Evolutionary conservation across 495 filamentous ascomycete species (phyloP).

Genomic region (Trichocladium uniseriatum): DNA sequence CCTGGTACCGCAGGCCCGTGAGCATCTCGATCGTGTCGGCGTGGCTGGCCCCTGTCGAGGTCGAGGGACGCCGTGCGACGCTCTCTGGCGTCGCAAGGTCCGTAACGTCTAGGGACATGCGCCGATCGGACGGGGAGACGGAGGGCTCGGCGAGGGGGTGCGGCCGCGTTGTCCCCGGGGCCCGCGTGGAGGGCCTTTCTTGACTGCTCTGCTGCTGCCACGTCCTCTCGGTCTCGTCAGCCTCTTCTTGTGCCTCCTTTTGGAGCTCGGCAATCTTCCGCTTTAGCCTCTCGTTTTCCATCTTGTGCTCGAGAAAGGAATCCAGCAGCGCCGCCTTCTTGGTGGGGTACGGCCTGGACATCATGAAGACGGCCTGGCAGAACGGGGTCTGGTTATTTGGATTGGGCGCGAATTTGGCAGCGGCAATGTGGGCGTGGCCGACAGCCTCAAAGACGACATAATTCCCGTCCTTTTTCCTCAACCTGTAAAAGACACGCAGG

Average conservation of each 20-base stretch:
- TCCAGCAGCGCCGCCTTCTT: constrained; percentile 77
- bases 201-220: constrained; percentile 37
- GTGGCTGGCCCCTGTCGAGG: constrained; percentile 57
- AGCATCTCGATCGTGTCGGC: constrained; percentile 89
- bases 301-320: constrained; percentile 94
- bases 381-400: constrained; percentile 53
- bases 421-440: constrained; percentile 82
- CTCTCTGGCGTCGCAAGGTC: constrained; percentile 45
- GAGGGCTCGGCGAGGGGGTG: constrained; percentile 15
- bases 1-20: constrained; percentile 78
- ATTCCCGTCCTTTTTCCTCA: constrained; percentile 63
- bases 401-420: constrained; percentile 55
- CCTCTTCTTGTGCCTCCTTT: constrained; percentile 77
- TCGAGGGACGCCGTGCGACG: constrained; percentile 57
- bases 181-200: too few relatives aligned
- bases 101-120: constrained; percentile 45
- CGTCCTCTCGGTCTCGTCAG: constrained; percentile 40
- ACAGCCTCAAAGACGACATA: constrained; percentile 80
- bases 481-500: constrained; percentile 82
- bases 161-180: not conserved
- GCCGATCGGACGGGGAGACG: constrained; percentile 67
- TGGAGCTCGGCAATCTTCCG: constrained; percentile 78
- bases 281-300: constrained; percentile 84
- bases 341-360: constrained; percentile 84
- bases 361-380: constrained; percentile 88